Evolutionary conservation across 2,329 filamentous ascomycete species (phyloP), one percentile per base, ranked within the genome.

Genomic region (Aspergillus piperis): DNA sequence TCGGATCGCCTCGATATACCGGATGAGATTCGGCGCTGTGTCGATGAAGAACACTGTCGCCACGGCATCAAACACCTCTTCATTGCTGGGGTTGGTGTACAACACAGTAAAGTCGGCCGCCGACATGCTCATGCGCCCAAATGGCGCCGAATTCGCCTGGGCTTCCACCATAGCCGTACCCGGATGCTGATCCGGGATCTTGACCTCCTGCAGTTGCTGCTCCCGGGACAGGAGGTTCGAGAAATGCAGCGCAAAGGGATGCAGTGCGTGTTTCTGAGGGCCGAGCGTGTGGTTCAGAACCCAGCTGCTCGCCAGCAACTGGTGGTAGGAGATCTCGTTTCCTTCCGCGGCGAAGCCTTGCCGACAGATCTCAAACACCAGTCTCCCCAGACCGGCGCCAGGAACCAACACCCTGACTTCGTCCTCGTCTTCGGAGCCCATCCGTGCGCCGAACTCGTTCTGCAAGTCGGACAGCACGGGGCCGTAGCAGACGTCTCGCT

Each of bases 301-400:
- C 77, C 80, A 86, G 63, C 84, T 85, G 60, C 91, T 96, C 1
- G 92, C 92, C 60, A 98, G 82, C n/a, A 99, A 85, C 74, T 96
- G 92, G 75, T 99, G 95, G 72, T 96, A 98, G 2, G 93, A 97
- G 63, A 98, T 96, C 77, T 99, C 91, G 72, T 97, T 98, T 27
- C 94, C 94, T 75, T 97, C 92, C 0, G 87, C 85, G 10, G 84
- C 79, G 74, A 88, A 96, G 10, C 95, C 93, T 1, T 80, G 81
- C 27, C 80, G 80, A 72, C 89, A 92, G 13, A 98, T 81, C 48
- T 99, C 95, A 70, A 96, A 96, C 0, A 98, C 91, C 2, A 98
- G 81, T 13, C 95, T 85, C 2, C 92, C 95, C 2, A 99, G 81
- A 0, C 95, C 95, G 3, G 94, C 93, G 0, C 95, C 95, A 0